Evolutionary conservation across 306 rosid species (phyloP), one percentile per base, ranked within the genome.

Genomic region (Dalbergia cultrata): DNA sequence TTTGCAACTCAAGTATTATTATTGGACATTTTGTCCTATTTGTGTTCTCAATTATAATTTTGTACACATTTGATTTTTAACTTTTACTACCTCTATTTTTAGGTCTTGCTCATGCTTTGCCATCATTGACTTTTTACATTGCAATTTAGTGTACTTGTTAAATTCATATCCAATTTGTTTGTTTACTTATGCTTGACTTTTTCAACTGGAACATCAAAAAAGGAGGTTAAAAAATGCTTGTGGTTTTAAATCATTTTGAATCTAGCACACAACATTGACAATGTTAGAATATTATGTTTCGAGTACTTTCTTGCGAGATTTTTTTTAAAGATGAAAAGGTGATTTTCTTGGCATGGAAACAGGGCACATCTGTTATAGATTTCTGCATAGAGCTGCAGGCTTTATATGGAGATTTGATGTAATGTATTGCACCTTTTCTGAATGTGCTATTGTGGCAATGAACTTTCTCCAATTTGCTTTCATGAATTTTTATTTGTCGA

Each of bases 301-400:
- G n/a, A n/a, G 18, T 65, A 9, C 43, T 31, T 64, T n/a, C n/a
- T n/a, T n/a, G n/a, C n/a, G n/a, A n/a, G n/a, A n/a, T n/a, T n/a
- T 67, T 33, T 78, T 37, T 19, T 13, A 37, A 65, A 60, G 66
- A 12, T 60, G 4, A 72, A 65, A n/a, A 13, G 10, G 13, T 67
- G 53, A 26, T 60, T 62, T 57, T 47, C 52, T 43, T 67, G 61
- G 49, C 68, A 71, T 61, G 43, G 53, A 31, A 44, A 50, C 39
- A 52, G 74, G 9, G n/a, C 31, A 39, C 26, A 22, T 7, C 35
- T 13, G 11, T 49, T 10, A 65, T 70, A 16, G 49, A 35, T 52
- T 50, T 79, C 47, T 69, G 57, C 59, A 22, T 26, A 43, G 61
- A 31, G 81, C 35, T 79, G 64, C 53, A n/a, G 70, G 11, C 21